These are phyloP conservation scores for Aureobasidium sp. DNA, from an alignment of 2,329 filamentous ascomycete species.

Conservation along the genomic window DNA sequence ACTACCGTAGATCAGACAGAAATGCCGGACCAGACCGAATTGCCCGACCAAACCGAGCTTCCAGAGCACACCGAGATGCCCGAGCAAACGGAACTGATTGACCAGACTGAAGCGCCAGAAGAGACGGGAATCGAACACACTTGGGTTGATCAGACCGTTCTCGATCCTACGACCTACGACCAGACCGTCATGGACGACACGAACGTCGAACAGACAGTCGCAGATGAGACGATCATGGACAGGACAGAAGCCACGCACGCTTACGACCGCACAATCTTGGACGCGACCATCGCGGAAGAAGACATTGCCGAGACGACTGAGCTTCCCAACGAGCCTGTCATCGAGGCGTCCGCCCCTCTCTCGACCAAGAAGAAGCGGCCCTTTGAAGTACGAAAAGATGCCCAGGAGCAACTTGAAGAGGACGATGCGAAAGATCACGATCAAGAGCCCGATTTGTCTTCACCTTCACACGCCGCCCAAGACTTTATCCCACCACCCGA, in stretches of 20 bases:
- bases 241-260: not conserved
- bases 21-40: conserved; percentile 11
- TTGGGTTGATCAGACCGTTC: conserved; percentile 1
- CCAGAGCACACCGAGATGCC: conserved; percentile 14
- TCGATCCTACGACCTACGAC: not conserved
- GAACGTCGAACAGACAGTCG: not conserved
- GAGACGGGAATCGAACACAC: conserved; percentile 16
- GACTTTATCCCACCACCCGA: conserved; percentile 13
- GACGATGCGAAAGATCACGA: conserved; percentile 2
- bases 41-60: not conserved
- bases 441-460: not conserved
- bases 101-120: conserved; percentile 8
- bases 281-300: conserved; percentile 8
- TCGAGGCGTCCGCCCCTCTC: not conserved
- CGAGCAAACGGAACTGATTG: conserved; percentile 16
- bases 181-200: conserved; percentile 4
- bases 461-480: conserved; percentile 3
- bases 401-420: not conserved
- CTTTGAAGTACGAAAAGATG: conserved; percentile 4
- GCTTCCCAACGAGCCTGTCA: not conserved
- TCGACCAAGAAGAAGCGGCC: conserved; percentile 14
- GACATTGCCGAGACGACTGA: conserved; percentile 1
- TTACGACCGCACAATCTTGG: conserved; percentile 7
- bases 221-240: conserved; percentile 3
- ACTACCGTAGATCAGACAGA: conserved; percentile 15